phyloP scores from a whole-genome alignment of 257 asterid species.

The Nicotiana knightiana region DNA sequence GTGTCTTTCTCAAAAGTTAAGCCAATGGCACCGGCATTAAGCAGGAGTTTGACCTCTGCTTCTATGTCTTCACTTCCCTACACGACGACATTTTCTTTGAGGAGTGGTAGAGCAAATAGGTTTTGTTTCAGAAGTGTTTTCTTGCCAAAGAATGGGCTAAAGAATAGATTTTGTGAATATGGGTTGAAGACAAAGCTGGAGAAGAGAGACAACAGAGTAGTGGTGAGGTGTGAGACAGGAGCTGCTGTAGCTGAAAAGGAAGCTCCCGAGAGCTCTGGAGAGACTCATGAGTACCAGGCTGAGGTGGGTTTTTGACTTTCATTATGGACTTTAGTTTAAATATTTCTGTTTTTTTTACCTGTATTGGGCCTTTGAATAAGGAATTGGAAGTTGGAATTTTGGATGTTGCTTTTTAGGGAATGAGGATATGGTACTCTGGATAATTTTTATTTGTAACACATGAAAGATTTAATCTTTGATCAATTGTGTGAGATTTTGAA shows the following conservation, averaged over 20 bases:
- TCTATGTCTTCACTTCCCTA: constrained; percentile 32
- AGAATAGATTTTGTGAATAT: constrained; percentile 32
- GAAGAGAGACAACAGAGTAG: constrained; percentile 44
- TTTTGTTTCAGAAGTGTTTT: constrained; percentile 43
- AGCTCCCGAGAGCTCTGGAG: constrained; percentile 57
- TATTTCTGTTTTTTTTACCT: neutral
- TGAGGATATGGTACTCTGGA: neutral
- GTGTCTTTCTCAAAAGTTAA: neutral
- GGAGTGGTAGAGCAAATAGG: constrained; percentile 19
- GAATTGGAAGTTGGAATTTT: neutral
- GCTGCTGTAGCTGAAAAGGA: constrained; percentile 85
- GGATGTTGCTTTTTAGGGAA: neutral
- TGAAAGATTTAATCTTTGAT: neutral
- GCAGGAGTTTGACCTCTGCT: constrained; percentile 59
- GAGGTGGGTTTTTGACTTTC: constrained; percentile 47
- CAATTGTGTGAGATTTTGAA: neutral
- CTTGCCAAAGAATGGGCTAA: constrained; percentile 49
- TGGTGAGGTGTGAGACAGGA: constrained; percentile 69
- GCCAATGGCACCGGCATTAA: constrained; percentile 63
- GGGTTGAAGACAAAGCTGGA: constrained; percentile 64
- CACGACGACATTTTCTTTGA: constrained; percentile 32
- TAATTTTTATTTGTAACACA: neutral
- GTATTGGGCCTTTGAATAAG: neutral
- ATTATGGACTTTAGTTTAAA: neutral
- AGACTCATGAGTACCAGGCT: constrained; percentile 76